A percentile compares a stretch with the other conserved stretches of the same genome.
phyloP scores from a whole-genome alignment of 352 stramenopile species.

The Pythium aristosporum region DNA sequence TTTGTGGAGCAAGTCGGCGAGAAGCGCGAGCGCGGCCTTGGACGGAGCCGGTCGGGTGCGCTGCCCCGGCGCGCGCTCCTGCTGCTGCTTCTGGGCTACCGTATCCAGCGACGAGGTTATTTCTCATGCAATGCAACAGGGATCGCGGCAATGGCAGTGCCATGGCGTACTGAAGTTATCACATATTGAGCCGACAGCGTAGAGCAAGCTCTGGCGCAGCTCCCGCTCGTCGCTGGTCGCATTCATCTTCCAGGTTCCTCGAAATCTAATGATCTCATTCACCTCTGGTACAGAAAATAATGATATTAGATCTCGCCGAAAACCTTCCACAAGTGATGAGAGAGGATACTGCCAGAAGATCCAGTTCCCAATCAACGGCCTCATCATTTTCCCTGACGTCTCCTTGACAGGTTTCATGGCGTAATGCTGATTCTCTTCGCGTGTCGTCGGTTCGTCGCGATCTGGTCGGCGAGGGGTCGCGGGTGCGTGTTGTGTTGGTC shows the following conservation, averaged over 20 bases:
- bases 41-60: constrained; percentile 45
- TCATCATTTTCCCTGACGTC: neutral
- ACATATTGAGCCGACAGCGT: constrained; percentile 69
- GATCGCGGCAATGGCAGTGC: neutral
- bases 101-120: neutral
- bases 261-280: neutral
- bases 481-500: no score
- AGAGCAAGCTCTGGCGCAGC: constrained; percentile 57
- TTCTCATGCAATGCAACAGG: neutral
- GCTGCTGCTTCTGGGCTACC: constrained; percentile 53
- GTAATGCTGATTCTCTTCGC: no score
- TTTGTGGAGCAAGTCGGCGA: constrained; percentile 67
- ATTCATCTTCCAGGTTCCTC: neutral
- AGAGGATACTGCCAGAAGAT: neutral
- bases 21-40: constrained; percentile 61
- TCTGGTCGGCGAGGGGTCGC: no score
- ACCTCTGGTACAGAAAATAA: neutral
- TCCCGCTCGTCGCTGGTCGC: constrained; percentile 16
- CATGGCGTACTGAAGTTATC: constrained; percentile 50
- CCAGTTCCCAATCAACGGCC: neutral
- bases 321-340: neutral
- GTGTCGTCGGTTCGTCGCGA: no score
- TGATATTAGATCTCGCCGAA: neutral
- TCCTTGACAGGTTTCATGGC: neutral
- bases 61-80: constrained; percentile 28